phyloP scores from a whole-genome alignment of 1,284 basidiomycete species.

The Irpex sp. region DNA sequence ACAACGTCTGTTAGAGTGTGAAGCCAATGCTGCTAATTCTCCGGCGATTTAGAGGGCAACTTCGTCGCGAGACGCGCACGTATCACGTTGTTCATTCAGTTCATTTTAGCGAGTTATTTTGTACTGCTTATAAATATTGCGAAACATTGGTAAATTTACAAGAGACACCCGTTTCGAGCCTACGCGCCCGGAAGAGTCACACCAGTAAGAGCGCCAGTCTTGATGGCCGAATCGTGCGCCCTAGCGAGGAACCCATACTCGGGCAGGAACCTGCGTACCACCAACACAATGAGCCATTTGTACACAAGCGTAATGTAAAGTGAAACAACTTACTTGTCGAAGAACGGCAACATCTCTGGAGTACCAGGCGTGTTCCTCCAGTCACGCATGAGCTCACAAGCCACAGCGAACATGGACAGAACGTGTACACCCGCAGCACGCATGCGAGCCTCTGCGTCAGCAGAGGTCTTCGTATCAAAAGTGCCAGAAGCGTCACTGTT shows the following conservation, averaged over 20 bases:
- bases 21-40: too few species aligned
- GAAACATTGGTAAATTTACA: too few species aligned
- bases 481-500: constrained; percentile 44
- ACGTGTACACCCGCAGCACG: constrained; percentile 41
- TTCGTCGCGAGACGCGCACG: too few species aligned
- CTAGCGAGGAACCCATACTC: constrained; percentile 36
- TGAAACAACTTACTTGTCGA: constrained; percentile 33
- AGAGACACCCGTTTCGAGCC: background rate
- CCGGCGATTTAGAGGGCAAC: too few species aligned
- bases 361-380: constrained; percentile 42
- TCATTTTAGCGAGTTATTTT: too few species aligned
- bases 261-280: constrained; percentile 31
- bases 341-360: constrained; percentile 35
- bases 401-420: constrained; percentile 38
- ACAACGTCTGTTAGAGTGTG: too few species aligned
- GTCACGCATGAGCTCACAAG: constrained; percentile 42
- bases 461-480: constrained; percentile 33
- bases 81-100: too few species aligned
- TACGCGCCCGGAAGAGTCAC: constrained; percentile 2
- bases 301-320: background rate
- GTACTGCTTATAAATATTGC: too few species aligned
- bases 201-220: constrained; percentile 27
- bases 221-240: constrained; percentile 35
- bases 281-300: constrained; percentile 1
- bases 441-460: constrained; percentile 44